Evolutionary conservation across 139 green algal species (phyloP), one percentile per base, ranked within the genome.

Genomic region (Closterium sp.): DNA sequence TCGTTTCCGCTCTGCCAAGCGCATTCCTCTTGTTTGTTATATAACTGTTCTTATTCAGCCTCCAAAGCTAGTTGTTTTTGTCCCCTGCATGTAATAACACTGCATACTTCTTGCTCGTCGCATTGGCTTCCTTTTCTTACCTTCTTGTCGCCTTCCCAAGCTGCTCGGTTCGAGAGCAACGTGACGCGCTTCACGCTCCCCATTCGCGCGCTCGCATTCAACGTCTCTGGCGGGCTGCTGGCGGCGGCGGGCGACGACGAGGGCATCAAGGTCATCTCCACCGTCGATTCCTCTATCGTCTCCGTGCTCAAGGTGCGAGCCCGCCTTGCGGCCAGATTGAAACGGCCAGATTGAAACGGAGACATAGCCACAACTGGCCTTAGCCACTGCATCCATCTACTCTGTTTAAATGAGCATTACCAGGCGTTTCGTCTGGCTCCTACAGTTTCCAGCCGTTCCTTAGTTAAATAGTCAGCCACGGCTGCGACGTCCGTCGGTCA

Each of bases 161-260:
- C 45, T 90, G 92, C 31, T 3, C 85, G 93, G 24, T 96, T 97
- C 88, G 89, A 96, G n/a, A 91, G 30, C 19, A 95, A 97, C 42
- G 94, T 96, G 30, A 97, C 96, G 0, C 93, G 97, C 28, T 98
- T 98, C 93, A 95, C 88, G 1, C 93, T 98, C 31, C 97, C 97
- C 17, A 93, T 96, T 21, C 93, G 95, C 10, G 91, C 92, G 1
- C 85, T 98, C 70, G 94, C 95, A 87, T 98, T 95, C 92, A 96
- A 91, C 32, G 90, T 95, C 19, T 95, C 95, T 34, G 97, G 97
- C 29, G 86, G 88, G 24, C 92, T 88, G 32, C 89, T 99, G 27
- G 97, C 97, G 22, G 96, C 95, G 4, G 96, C 91, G 0, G 97
- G 97, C 21, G 97, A 99, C 91, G 97, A 98, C 89, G 95, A 95